Evolutionary conservation across 2,329 filamentous ascomycete species (phyloP), one percentile per base, ranked within the genome.

Genomic region (Claviceps africana): DNA sequence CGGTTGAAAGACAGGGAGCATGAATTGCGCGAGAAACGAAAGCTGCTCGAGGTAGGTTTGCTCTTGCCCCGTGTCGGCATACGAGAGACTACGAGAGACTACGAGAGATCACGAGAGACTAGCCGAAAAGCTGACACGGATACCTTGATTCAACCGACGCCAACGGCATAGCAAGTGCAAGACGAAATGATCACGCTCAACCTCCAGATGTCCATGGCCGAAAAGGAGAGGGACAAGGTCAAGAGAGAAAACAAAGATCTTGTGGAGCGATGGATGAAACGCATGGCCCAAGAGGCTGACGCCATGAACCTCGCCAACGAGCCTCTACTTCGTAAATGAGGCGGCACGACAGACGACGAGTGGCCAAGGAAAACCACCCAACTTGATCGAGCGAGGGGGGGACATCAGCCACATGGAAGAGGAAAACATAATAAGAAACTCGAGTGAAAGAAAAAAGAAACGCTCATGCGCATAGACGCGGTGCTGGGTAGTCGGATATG

Each of bases 161-260:
- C 15, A 19, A 46, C n/a, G 4, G 21, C 19, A 13, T 60, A 85
- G 78, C 79, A 91, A 61, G 83, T 95, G 51, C 91, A 97, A 70
- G 90, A 96, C 67, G 93, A 98, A 67, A 83, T 95, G 68, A 83
- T 95, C 49, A 84, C 88, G 1, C 70, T 96, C 47, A 90, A 90
- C 59, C 74, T 97, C 58, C 86, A 97, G 67, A 75, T 96, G 44
- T 89, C 93, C 59, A 80, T 96, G 73, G 83, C 85, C 3, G 89
- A 94, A 65, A 79, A 90, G 64, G 81, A 82, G 62, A 75, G 78
- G 30, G 81, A 84, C 63, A 83, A 81, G 66, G 72, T 95, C 56
- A 79, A 82, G 63, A 77, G 75, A 54, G 93, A 97, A 65, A 97
- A 97, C 64, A 83, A 87, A 63, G 86, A 95, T 58, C 74, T 98